Conservation (phyloP, 2,329 filamentous ascomycete genomes). For the Pseudogymnoascus sp. region DNA sequence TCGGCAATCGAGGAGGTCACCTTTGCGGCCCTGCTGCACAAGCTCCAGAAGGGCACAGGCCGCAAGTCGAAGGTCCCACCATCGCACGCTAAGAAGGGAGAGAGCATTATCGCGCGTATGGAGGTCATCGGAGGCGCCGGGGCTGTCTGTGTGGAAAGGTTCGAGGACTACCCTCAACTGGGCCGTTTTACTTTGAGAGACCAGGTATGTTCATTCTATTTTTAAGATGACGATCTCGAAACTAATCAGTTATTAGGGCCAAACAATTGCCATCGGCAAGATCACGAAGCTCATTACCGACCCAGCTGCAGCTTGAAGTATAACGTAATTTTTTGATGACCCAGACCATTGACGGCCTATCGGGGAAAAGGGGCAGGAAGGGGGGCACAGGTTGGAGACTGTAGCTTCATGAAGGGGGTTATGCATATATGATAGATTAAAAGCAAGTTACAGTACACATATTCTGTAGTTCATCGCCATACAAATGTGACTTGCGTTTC, state of each 20-base stretch:
- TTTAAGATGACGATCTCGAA: conserved; percentile 18
- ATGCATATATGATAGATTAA: conserved; percentile 10
- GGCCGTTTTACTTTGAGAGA: conserved; percentile 85
- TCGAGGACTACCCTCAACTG: conserved; percentile 93
- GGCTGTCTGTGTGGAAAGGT: conserved; percentile 84
- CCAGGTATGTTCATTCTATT: conserved; percentile 48
- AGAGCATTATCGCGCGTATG: conserved; percentile 84
- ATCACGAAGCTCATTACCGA: conserved; percentile 75
- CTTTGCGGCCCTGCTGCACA: conserved; percentile 79
- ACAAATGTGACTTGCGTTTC: neutral
- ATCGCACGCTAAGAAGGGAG: conserved; percentile 74
- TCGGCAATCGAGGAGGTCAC: conserved; percentile 97
- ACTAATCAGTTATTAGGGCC: conserved; percentile 52
- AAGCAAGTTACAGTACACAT: conserved; percentile 2
- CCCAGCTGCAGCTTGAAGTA: neutral
- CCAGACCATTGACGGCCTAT: neutral
- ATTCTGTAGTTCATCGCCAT: neutral
- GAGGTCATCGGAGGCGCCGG: conserved; percentile 80
- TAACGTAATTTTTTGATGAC: conserved; percentile 4
- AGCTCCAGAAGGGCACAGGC: conserved; percentile 87
- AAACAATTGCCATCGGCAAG: conserved; percentile 99
- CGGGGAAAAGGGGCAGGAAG: neutral
- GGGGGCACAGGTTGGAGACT: conserved; percentile 5
- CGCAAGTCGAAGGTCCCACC: conserved; percentile 90
- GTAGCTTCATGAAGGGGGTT: conserved; percentile 1